Conservation (phyloP, 768 basidiomycete genomes). For the Leccinum incarnatum region DNA sequence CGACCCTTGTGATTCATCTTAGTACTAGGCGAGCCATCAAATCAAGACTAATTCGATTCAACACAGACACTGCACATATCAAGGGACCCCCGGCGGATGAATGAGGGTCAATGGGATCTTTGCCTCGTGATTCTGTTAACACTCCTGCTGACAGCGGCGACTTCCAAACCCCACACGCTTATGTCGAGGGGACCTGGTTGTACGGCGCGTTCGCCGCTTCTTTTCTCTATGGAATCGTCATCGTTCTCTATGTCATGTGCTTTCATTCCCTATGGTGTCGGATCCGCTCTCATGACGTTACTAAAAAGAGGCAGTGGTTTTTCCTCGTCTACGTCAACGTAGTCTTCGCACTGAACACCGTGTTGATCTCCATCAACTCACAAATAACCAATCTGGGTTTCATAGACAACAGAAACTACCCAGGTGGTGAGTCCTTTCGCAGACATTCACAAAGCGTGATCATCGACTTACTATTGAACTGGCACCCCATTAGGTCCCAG, state of each 20-base stretch:
- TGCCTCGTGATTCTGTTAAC: conserved; percentile 3
- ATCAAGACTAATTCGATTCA: too few relatives aligned
- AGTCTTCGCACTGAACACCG: conserved; percentile 28
- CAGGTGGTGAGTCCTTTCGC: conserved; percentile 22
- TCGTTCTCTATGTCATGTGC: conserved; percentile 29
- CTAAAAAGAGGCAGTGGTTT: conserved; percentile 21
- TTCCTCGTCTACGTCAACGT: conserved; percentile 30
- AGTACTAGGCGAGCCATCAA: too few relatives aligned
- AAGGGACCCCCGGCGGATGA: too few relatives aligned
- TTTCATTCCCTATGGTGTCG: conserved; percentile 26
- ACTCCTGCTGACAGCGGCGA: conserved; percentile 3
- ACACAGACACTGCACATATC: too few relatives aligned
- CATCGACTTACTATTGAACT: too few relatives aligned
- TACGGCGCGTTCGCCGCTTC: conserved; percentile 30
- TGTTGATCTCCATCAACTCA: conserved; percentile 23
- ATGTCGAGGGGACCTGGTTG: conserved; percentile 28
- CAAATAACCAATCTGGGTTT: conserved; percentile 29
- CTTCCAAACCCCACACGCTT: conserved; percentile 13
- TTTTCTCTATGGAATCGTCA: conserved; percentile 27
- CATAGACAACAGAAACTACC: conserved; percentile 31
- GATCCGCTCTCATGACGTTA: conserved; percentile 11
- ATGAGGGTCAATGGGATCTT: not conserved
- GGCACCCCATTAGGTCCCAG: conserved; percentile 21
- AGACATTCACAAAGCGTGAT: not conserved
- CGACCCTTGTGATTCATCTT: too few relatives aligned